Base-by-base conservation (phyloP, 1,139 yeast species). In the Meyerozyma smithsonii region DNA sequence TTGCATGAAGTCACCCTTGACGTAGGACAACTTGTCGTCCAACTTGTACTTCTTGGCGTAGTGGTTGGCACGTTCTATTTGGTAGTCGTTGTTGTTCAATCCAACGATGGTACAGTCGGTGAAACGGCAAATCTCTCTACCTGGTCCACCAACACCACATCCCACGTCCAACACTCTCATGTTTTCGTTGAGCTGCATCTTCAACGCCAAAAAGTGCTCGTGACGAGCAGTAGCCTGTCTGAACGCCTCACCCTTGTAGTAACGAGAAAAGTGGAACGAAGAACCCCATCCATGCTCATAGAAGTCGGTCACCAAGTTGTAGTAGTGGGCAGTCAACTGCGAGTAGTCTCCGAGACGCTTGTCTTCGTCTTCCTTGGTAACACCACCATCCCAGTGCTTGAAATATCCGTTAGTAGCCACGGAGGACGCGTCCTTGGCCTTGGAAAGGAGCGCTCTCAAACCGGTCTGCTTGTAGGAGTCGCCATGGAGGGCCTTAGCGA, bases 271-370 rank as follows among this genome's bases (percentile, higher is more conserved):
- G 66, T 92, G 98, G 87, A 92, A 92, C n/a, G 96, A 87, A 18
- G 96, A 78, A 47, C 98, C 98, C 98, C 98, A 92, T 36, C 98
- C 98, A 65, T 92, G 92, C 71, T 92, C 98, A 73, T 92, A 92
- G 54, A 59, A 81, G 65, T 92, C 98, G 30, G 98, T 90, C 40
- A 88, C 97, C 61, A 92, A 80, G 71, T 92, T 92, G 73, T 92
- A 92, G 75, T 89, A 92, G 59, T 94, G 96, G 64, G 87, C 92
- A 43, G 98, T 92, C 55, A 89, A 78, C 54, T 84, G 81, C 43
- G 95, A 85, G 70, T 92, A 92, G 64, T 87, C 96, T 36, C 74
- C 76, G 47, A 87, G 70, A 66, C 97, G 81, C 53, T 79, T 77
- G 49, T 78, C 72, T 59, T 84, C 92, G 43, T 85, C 94, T 41